Base-by-base conservation (phyloP, 371 early-diverging fungal species). In the Apophysomyces trapeziformis region DNA sequence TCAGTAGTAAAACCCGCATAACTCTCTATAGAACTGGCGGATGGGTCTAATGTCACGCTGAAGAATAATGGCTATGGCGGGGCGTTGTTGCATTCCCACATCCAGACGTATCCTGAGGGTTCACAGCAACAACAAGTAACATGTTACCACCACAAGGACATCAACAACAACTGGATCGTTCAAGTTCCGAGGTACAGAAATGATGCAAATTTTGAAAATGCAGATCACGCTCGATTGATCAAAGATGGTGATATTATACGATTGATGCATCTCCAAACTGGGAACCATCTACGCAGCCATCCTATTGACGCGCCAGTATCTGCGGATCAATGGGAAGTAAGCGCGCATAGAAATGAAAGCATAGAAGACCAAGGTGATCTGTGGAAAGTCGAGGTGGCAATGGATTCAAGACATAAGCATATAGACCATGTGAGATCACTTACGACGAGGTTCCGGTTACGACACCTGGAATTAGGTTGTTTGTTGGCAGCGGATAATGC, bases 11-110 rank as follows among this genome's bases (percentile, higher is more conserved):
- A 47, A 4, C 2, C 32, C 58, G 32, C 32, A 26, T 26, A 26
- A 26, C 32, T 26, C 32, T 43, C 32, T 35, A 13, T 41, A 95
- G 96, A 97, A 67, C 71, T 99, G 11, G 93, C 90, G 0, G 99
- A 85, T 79, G 99, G 99, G 12, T 97, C 96, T 16, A 87, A 77
- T 73, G 83, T 99, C 12, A 91, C 98, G 1, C 62, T 99, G 18
- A 96, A 96, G 74, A 94, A 92, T 60, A 80, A 82, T 57, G 90
- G 84, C 3, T 88, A 87, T 63, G 96, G 95, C n/a, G 96, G 94
- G 35, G 99, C 97, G 4, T 75, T 98, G 57, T 86, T 99, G 37
- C 99, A 99, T 79, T 99, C 99, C 4, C 99, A 99, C 74, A 73
- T 88, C 12, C 93, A 97, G 74, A 83, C 77, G 8, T 99, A 93